Evolutionary conservation across 768 basidiomycete species (phyloP), one percentile per base, ranked within the genome.

Genomic region (Suillus americanus): DNA sequence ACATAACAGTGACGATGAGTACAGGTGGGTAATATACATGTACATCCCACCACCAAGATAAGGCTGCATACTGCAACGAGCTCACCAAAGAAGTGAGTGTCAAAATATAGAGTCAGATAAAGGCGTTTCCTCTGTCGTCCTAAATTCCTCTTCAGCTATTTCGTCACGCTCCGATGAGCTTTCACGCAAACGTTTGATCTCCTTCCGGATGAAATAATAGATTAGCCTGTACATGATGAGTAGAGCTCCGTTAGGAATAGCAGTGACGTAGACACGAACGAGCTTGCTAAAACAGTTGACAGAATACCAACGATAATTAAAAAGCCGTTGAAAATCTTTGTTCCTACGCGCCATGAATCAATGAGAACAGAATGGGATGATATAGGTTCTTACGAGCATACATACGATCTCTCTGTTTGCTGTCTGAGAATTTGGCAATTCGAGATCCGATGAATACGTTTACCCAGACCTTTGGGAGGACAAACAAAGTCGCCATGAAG

Each of bases 361-460:
- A 66, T 54, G 61, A 66, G 12, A 25, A 45, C 40, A 45, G 55
- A 23, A 28, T 20, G 57, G 4, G 2, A 55, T 38, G 45, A 43
- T 41, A 18, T 35, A 37, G 13, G 25, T 38, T 38, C 83, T 63
- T 79, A 91, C 91, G 82, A 25, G 85, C 82, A 71, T 92, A 91
- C 90, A 94, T 94, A 45, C 85, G 77, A 43, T 77, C 82, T 51
- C 92, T 83, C 65, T 87, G 85, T 68, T 89, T 83, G 40, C 89
- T 89, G 70, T 95, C 92, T 10, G 92, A 89, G 14, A 95, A 77
- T 12, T 79, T 79, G 46, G 90, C 90, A 48, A 94, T 83, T 33
- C 86, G 85, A 2, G 89, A 88, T 2, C 93, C 94, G 59, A 94
- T 86, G 75, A 94, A 92, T 13, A 89, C 86, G 64, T 90, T 84